Evolutionary conservation across 1,284 basidiomycete species (phyloP).

Genomic region (Thelephora terrestris): DNA sequence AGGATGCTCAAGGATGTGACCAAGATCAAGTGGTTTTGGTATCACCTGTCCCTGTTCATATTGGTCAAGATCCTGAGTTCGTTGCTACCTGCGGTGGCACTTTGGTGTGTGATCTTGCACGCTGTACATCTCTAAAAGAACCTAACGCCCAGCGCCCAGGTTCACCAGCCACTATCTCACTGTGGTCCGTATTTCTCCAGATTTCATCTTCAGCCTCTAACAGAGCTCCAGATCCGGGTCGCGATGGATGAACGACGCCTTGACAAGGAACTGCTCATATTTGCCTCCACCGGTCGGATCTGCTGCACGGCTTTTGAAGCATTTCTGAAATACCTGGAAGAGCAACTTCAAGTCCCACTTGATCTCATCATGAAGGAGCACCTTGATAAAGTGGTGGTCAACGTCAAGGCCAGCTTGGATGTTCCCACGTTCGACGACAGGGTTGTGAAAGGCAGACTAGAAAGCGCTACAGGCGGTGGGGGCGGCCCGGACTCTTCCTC

Average conservation of each 20-base stretch:
- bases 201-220: slow-evolving; percentile 13
- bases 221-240: slow-evolving; percentile 41
- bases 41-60: slow-evolving; percentile 38
- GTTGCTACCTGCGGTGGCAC: slow-evolving; percentile 50
- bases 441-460: slow-evolving; percentile 54
- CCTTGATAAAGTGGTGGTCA: slow-evolving; percentile 55
- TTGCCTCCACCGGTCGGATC: slow-evolving; percentile 46
- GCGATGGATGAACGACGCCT: slow-evolving; percentile 57
- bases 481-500: slow-evolving; percentile 33
- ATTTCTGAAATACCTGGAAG: slow-evolving; percentile 31
- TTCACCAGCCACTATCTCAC: slow-evolving; percentile 59
- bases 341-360: slow-evolving; percentile 35
- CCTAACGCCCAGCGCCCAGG: slow-evolving; percentile 24
- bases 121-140: background rate
- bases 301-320: slow-evolving; percentile 37
- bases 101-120: slow-evolving; percentile 34
- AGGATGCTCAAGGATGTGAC: slow-evolving; percentile 57
- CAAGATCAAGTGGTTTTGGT: slow-evolving; percentile 40
- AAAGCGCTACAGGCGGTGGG: slow-evolving; percentile 36
- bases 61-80: slow-evolving; percentile 33
- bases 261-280: slow-evolving; percentile 45
- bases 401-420: slow-evolving; percentile 58
- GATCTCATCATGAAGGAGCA: slow-evolving; percentile 48
- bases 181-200: slow-evolving; percentile 32
- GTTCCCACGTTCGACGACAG: slow-evolving; percentile 66